phyloP scores from a whole-genome alignment of 78 protist species.

The Emiliania huxleyi region DNA sequence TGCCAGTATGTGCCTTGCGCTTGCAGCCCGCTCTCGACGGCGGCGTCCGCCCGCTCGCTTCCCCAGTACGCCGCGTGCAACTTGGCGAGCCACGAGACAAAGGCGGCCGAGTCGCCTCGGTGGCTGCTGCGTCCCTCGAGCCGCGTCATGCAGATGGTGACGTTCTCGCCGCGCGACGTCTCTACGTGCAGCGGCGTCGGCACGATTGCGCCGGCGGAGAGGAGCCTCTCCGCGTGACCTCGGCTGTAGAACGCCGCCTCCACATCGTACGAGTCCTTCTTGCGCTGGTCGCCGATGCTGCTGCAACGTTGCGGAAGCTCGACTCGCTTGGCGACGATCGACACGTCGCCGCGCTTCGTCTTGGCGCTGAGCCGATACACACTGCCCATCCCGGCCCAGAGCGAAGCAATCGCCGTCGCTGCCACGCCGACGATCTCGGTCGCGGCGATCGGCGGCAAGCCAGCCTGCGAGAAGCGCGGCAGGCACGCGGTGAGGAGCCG shows the following conservation, averaged over 20 bases:
- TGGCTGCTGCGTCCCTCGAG: neutral
- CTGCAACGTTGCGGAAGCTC: no score
- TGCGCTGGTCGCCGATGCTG: neutral
- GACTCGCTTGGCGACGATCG: no score
- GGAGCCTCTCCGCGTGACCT: neutral
- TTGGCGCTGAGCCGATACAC: no score
- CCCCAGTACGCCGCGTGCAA: constrained; percentile 36
- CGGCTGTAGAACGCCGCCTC: neutral
- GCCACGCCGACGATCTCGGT: no score
- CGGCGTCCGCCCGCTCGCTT: neutral
- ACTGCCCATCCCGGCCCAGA: no score
- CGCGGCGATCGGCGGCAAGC: no score
- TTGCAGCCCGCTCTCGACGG: neutral
- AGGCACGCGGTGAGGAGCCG: no score
- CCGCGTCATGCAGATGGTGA: neutral
- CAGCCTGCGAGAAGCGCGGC: no score
- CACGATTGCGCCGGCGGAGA: neutral
- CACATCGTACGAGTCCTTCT: neutral
- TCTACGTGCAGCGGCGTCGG: neutral
- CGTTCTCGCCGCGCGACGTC: neutral
- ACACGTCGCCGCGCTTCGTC: no score
- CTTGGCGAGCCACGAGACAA: neutral
- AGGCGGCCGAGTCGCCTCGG: neutral
- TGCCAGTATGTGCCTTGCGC: neutral
- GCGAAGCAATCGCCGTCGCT: no score